A percentile compares a stretch with the other conserved stretches of the same genome.
Evolutionary conservation across 768 basidiomycete genomes (phyloP).

Genomic region (Amanita rimosa): DNA sequence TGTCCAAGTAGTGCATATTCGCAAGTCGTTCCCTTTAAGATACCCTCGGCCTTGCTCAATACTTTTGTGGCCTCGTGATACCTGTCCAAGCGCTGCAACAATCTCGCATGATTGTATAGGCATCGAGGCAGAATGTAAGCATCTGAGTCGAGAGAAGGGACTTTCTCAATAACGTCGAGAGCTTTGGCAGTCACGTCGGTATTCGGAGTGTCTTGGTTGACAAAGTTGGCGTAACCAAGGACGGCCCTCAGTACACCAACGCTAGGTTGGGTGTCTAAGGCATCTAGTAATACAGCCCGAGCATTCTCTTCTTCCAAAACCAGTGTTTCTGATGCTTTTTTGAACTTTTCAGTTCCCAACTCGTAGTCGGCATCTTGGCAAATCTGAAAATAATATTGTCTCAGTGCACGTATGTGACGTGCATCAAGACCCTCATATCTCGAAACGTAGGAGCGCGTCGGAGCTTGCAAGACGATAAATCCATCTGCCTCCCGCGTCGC

Average conservation of each 20-base stretch:
- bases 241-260: not conserved
- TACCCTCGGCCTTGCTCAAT: not conserved
- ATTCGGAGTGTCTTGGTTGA: not conserved
- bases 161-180: not conserved
- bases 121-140: not conserved
- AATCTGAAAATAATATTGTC: conserved; percentile 1
- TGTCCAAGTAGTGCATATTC: not conserved
- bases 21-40: not conserved
- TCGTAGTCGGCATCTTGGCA: not conserved
- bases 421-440: not conserved
- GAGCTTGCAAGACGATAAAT: not conserved
- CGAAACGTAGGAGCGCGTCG: not conserved
- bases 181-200: not conserved
- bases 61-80: not conserved
- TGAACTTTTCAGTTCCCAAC: not conserved
- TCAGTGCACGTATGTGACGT: not conserved
- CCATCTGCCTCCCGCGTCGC: conserved; percentile 1
- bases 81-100: not conserved
- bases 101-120: not conserved
- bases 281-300: not conserved
- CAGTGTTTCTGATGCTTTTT: not conserved
- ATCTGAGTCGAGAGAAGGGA: not conserved
- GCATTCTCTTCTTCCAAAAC: not conserved
- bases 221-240: not conserved
- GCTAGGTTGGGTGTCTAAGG: not conserved